Evolutionary conservation across 2,329 filamentous ascomycete genomes (phyloP).

Genomic region (Verticillium nubilum): DNA sequence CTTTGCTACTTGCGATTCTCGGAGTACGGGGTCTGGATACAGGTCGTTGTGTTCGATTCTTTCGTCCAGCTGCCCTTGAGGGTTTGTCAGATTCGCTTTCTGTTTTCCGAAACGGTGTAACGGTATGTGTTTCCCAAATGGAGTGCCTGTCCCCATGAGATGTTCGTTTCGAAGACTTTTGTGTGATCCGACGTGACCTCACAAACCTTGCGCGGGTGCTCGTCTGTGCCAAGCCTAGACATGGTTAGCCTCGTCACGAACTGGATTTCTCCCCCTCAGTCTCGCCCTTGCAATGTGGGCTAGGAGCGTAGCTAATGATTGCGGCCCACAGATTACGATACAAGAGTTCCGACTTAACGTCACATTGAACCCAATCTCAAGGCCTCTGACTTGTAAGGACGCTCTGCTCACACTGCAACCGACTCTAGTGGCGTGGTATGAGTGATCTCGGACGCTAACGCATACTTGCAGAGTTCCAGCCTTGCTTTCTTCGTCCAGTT

Average conservation of each 20-base stretch:
- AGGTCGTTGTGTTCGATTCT: conserved; percentile 26
- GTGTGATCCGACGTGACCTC: no score
- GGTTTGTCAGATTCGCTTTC: conserved; percentile 17
- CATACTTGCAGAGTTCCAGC: not conserved
- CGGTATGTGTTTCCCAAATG: conserved; percentile 11
- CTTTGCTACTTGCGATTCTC: conserved; percentile 28
- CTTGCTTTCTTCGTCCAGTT: not conserved
- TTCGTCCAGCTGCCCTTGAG: conserved; percentile 21
- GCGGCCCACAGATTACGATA: not conserved
- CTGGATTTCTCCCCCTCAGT: no score
- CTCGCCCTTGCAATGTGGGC: not conserved
- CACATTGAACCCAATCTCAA: not conserved
- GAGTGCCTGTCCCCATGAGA: no score
- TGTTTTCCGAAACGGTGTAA: conserved; percentile 20
- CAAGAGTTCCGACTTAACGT: not conserved
- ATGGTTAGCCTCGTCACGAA: no score
- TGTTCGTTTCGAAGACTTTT: no score
- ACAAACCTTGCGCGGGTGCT: not conserved
- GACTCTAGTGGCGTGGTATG: not conserved
- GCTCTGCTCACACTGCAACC: not conserved
- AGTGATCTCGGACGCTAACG: not conserved
- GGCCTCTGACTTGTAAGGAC: not conserved
- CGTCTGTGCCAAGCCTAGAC: no score
- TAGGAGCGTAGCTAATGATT: not conserved
- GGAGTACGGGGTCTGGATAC: conserved; percentile 31